Conservation (phyloP, 345 rosid genomes). For the Salix udensis region DNA sequence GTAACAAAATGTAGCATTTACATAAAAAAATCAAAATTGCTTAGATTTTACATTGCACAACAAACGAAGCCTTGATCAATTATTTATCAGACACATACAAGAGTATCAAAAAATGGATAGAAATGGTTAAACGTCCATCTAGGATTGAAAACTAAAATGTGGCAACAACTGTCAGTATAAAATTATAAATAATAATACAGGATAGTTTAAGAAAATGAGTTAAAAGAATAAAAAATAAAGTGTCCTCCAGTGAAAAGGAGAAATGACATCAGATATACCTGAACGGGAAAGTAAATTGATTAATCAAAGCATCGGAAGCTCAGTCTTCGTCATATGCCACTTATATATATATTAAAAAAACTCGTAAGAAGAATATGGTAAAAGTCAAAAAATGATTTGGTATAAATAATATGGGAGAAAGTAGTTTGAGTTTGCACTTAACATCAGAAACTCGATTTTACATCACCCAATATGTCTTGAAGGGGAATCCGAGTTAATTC, state of each 20-base stretch:
- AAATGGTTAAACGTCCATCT: background rate
- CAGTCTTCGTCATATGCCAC: conserved; percentile 54
- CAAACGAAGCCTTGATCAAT: background rate
- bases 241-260: background rate
- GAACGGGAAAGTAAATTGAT: background rate
- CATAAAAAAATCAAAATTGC: background rate
- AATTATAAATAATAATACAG: background rate
- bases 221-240: background rate
- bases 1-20: background rate
- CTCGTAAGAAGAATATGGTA: background rate
- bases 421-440: background rate
- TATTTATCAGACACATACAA: background rate
- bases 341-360: background rate
- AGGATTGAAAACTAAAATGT: background rate
- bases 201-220: background rate
- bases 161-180: background rate
- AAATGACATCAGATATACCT: background rate
- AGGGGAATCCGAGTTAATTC: conserved; percentile 59
- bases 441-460: conserved; percentile 61
- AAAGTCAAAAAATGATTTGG: background rate
- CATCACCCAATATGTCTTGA: conserved; percentile 54
- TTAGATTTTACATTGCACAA: background rate
- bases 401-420: background rate
- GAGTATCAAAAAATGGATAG: background rate
- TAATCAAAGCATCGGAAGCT: conserved; percentile 46